Conservation (phyloP, 139 green algal species). For the Trebouxia sp. region DNA sequence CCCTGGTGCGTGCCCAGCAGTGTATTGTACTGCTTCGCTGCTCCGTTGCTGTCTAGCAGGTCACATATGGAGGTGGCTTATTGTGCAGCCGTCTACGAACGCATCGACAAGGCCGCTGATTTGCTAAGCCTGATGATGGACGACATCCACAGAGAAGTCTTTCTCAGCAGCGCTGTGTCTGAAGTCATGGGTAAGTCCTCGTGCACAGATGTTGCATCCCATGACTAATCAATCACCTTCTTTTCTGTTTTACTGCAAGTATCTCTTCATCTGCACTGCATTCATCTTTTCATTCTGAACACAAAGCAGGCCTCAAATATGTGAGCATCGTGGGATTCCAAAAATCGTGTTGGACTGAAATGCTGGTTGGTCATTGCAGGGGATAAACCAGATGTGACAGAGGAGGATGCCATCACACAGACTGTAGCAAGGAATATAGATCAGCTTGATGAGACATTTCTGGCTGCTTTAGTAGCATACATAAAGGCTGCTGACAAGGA, state of each 20-base stretch:
- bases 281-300: neutral
- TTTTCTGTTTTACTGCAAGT: neutral
- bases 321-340: neutral
- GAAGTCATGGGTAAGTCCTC: neutral
- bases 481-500: neutral
- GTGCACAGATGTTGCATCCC: too few relatives aligned
- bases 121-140: constrained; percentile 14
- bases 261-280: neutral
- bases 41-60: neutral
- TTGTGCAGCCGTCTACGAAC: neutral
- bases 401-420: constrained; percentile 4
- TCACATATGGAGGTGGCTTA: neutral
- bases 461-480: constrained; percentile 1
- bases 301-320: neutral
- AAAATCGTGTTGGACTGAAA: neutral
- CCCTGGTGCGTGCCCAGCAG: too few relatives aligned
- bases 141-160: neutral
- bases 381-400: neutral
- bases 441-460: constrained; percentile 15
- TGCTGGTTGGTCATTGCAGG: neutral
- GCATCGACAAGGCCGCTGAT: neutral
- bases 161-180: constrained; percentile 5
- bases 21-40: neutral
- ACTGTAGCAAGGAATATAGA: neutral
- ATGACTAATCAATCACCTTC: neutral